Base-by-base conservation (phyloP, 495 filamentous ascomycete genomes). In the Penicillium pancosmium region DNA sequence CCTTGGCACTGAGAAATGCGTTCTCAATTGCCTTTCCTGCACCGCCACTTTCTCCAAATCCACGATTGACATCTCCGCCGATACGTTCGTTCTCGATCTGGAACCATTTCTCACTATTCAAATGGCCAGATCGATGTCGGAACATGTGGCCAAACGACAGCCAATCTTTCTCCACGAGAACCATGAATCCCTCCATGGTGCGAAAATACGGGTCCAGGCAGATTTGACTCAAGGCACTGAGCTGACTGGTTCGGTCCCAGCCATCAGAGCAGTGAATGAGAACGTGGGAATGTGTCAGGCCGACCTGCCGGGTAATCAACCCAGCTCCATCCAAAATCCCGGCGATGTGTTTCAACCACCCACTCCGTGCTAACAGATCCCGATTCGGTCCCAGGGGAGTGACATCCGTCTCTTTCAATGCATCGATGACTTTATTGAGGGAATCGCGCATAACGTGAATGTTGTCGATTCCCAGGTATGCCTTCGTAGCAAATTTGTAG, bases 401-500 rank as follows among this genome's bases (percentile, higher is more conserved):
- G 47, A 97, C 78, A 72, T 98, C 94, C 4, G 91, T 90, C 50
- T 98, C 93, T 67, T 96, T 97, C 65, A 98, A 76, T 10, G 93
- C 88, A 56, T 94, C 92, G 49, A 98, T 78, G 23, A 98, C 90
- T 56, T 90, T 95, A 46, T 89, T 86, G 53, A 98, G 74, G 3
- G 93, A 97, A 50, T 92, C 89, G 56, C 94, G 82, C 94, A 99
- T 99, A 55, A 97, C 93, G 69, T 99, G 94, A 58, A 99, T 98
- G 63, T 99, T 99, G 69, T 96, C 94, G 67, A 99, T 99, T 47
- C 93, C 93, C n/a, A 99, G 81, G 65, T 94, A 97, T 0, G 88
- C 90, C 68, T 96, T 97, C 41, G 90, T 91, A 31, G 91, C 91
- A 66, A 91, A 92, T 51, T 86, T 89, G 72, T 99, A 99, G 70